Evolutionary conservation across 441 rosid genomes (phyloP).

Genomic region (Gossypium schwendimanii): DNA sequence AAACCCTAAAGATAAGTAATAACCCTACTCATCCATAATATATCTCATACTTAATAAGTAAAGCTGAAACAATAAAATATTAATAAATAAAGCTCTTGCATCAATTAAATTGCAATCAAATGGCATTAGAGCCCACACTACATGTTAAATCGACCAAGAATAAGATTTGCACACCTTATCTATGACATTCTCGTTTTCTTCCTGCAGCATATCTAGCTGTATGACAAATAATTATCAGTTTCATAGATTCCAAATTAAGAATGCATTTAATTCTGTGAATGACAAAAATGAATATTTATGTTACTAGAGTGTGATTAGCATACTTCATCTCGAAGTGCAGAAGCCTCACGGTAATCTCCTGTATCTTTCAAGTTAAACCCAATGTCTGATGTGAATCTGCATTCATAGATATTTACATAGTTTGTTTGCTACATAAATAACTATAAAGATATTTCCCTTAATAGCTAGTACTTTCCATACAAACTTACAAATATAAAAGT

Average conservation of each 20-base stretch:
- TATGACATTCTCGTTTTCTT: constrained; percentile 56
- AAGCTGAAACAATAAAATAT: too few species aligned
- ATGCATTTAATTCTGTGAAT: constrained; percentile 8
- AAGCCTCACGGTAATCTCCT: constrained; percentile 52
- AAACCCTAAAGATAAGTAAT: too few species aligned
- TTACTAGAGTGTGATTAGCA: constrained; percentile 4
- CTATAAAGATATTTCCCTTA: background rate
- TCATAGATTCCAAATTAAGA: background rate
- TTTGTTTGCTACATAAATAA: constrained; percentile 12
- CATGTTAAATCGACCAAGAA: background rate
- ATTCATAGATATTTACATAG: constrained; percentile 16
- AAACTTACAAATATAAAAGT: background rate
- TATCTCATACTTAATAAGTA: too few species aligned
- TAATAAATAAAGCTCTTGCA: too few species aligned
- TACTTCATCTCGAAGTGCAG: constrained; percentile 77
- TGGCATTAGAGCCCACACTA: background rate
- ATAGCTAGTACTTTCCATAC: background rate
- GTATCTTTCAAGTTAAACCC: constrained; percentile 31
- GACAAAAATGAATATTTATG: background rate
- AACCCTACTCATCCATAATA: too few species aligned
- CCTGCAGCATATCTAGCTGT: constrained; percentile 73
- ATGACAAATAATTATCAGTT: constrained; percentile 10
- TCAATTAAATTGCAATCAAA: constrained; percentile 1
- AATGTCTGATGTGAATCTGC: constrained; percentile 41
- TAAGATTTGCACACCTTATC: constrained; percentile 38